These are phyloP conservation scores for Thymus mandschuricus DNA, from an alignment of 257 asterid genomes.

Conservation along the genomic window DNA sequence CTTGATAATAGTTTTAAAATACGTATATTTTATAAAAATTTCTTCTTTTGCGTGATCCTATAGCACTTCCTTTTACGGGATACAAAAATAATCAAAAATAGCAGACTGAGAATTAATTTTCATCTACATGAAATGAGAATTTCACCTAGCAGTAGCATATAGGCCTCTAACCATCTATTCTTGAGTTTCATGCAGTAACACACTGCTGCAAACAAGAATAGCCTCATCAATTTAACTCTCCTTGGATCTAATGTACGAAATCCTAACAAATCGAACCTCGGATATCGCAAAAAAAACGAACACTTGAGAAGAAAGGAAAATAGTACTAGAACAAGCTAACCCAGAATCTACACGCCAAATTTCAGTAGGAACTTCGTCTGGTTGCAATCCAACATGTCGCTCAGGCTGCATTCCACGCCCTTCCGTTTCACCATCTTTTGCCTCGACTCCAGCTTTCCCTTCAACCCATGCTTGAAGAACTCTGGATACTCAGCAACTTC, in stretches of 20 bases:
- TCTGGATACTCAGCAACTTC: conserved; percentile 45
- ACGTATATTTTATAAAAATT: too few relatives aligned
- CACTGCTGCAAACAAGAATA: not conserved
- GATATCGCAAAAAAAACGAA: not conserved
- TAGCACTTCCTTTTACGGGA: not conserved
- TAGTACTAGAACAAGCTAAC: conserved; percentile 29
- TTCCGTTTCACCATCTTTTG: too few relatives aligned
- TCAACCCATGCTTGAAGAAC: too few relatives aligned
- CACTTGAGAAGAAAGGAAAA: not conserved
- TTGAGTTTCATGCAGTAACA: too few relatives aligned
- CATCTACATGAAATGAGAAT: not conserved
- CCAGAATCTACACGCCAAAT: conserved; percentile 23
- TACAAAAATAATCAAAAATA: not conserved
- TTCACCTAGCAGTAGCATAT: too few relatives aligned
- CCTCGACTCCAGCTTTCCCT: too few relatives aligned
- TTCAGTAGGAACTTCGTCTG: too few relatives aligned
- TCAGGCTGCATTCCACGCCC: too few relatives aligned
- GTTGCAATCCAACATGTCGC: too few relatives aligned
- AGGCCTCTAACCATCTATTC: too few relatives aligned
- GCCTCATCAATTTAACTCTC: conserved; percentile 17
- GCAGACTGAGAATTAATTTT: not conserved
- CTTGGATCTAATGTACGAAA: conserved; percentile 8
- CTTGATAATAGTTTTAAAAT: too few relatives aligned
- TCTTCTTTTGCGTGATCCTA: too few relatives aligned
- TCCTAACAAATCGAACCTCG: conserved; percentile 19